Conservation (phyloP, 2,329 filamentous ascomycete species). For the Ascochyta clinopodiicola region DNA sequence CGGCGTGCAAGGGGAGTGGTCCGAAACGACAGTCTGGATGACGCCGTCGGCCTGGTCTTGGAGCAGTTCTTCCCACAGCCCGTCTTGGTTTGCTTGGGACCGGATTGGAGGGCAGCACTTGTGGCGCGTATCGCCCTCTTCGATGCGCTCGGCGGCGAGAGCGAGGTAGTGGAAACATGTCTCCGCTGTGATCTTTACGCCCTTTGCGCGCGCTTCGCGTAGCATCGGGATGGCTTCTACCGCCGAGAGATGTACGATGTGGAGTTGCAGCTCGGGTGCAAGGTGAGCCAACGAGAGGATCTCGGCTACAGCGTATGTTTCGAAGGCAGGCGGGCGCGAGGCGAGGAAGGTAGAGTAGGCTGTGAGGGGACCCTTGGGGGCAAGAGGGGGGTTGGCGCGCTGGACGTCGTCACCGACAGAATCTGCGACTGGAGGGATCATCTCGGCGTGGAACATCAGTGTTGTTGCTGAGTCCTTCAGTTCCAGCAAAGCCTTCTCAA, state of each 20-base stretch:
- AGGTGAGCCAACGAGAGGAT: conserved; percentile 82
- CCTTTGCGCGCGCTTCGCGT: conserved; percentile 71
- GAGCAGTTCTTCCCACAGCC: conserved; percentile 81
- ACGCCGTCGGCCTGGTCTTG: conserved; percentile 68
- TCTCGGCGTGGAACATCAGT: conserved; percentile 99
- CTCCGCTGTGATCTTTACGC: conserved; percentile 88
- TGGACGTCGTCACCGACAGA: conserved; percentile 82
- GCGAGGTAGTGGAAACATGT: conserved; percentile 96
- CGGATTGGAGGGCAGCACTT: conserved; percentile 96
- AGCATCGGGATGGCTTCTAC: conserved; percentile 85
- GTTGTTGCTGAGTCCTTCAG: conserved; percentile 84
- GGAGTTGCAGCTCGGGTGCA: conserved; percentile 82
- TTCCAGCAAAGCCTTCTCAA: conserved; percentile 78
- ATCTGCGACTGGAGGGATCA: conserved; percentile 85
- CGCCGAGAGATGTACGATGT: conserved; percentile 94
- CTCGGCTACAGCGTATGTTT: conserved; percentile 87
- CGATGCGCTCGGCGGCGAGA: conserved; percentile 80
- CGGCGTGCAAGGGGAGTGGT: conserved; percentile 95
- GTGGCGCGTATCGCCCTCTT: conserved; percentile 85
- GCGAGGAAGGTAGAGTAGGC: conserved; percentile 90
- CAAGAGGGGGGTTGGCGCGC: conserved; percentile 70
- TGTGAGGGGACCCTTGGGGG: conserved; percentile 73
- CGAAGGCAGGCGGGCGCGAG: conserved; percentile 86
- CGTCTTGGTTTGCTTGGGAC: conserved; percentile 79
- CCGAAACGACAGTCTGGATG: conserved; percentile 89